Conservation (phyloP, 202 grass and related monocot genomes). For the Sporobolus alterniflorus region DNA sequence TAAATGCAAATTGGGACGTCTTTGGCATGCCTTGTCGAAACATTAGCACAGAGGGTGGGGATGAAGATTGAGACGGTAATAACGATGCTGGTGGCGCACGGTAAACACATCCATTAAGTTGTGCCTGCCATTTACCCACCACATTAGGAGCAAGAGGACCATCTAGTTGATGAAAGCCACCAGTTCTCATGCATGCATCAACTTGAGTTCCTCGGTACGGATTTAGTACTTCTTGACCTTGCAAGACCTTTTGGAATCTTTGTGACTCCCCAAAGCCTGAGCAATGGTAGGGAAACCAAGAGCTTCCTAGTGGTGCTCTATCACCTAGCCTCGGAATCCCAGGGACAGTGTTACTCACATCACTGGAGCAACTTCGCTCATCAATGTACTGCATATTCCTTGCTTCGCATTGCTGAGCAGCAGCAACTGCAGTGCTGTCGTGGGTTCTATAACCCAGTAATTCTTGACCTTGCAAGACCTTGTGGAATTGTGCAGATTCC, state of each 20-base stretch:
- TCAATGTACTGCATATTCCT: constrained; percentile 58
- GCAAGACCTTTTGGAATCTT: constrained; percentile 99
- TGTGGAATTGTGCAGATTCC: constrained; percentile 89
- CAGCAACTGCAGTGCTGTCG: constrained; percentile 52
- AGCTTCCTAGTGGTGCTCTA: constrained; percentile 46
- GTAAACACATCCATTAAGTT: constrained; percentile 40
- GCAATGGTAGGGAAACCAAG: constrained; percentile 61
- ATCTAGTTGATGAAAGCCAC: constrained; percentile 49
- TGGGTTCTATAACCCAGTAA: constrained; percentile 72
- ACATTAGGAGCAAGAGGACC: constrained; percentile 21
- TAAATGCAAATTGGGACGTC: constrained; percentile 24
- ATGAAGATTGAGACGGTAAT: constrained; percentile 51
- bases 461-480: constrained; percentile 99
- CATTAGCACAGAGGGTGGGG: constrained; percentile 64
- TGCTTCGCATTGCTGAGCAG: constrained; percentile 58
- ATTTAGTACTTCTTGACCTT: constrained; percentile 99
- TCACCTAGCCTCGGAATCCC: constrained; percentile 56
- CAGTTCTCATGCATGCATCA: constrained; percentile 47
- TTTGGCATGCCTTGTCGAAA: constrained; percentile 56
- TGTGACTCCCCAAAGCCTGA: constrained; percentile 89
- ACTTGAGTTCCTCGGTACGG: constrained; percentile 50
- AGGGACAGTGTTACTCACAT: constrained; percentile 46
- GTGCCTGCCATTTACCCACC: constrained; percentile 43
- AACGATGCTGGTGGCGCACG: constrained; percentile 23
- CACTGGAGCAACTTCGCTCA: constrained; percentile 50